Conservation (phyloP, 768 basidiomycete species). For the Russula compacta region DNA sequence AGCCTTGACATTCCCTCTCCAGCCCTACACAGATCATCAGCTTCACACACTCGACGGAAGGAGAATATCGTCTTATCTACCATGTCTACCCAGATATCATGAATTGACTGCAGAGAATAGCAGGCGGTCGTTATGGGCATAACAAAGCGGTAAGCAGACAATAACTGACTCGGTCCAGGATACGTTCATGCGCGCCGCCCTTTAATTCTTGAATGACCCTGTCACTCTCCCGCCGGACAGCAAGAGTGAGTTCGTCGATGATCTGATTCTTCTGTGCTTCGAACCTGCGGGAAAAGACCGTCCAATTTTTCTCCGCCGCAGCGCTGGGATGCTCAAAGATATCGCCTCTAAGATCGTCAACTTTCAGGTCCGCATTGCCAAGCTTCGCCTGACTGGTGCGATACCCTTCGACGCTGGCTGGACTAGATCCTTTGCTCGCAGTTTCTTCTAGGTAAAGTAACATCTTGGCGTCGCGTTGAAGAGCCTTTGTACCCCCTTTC, state of each 20-base stretch:
- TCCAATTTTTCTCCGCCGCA: slow-evolving; percentile 19
- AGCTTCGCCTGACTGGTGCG: neutral
- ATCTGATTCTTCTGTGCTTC: slow-evolving; percentile 16
- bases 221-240: slow-evolving; percentile 18
- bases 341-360: slow-evolving; percentile 16
- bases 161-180: slow-evolving; percentile 11
- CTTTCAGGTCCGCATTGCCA: neutral
- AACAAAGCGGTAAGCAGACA: no score
- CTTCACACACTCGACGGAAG: neutral
- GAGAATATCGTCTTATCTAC: neutral
- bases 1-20: slow-evolving; percentile 16
- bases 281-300: slow-evolving; percentile 21
- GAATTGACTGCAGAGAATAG: neutral
- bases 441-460: slow-evolving; percentile 19
- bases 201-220: slow-evolving; percentile 17
- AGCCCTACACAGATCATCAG: slow-evolving; percentile 4
- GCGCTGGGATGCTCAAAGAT: slow-evolving; percentile 21
- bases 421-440: neutral
- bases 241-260: slow-evolving; percentile 4
- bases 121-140: neutral
- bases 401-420: neutral
- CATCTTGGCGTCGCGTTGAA: slow-evolving; percentile 18
- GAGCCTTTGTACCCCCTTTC: slow-evolving; percentile 22
- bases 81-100: slow-evolving; percentile 24
- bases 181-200: slow-evolving; percentile 22